Evolutionary conservation across 257 asterid species (phyloP).

Genomic region (Galeopsis tetrahit): DNA sequence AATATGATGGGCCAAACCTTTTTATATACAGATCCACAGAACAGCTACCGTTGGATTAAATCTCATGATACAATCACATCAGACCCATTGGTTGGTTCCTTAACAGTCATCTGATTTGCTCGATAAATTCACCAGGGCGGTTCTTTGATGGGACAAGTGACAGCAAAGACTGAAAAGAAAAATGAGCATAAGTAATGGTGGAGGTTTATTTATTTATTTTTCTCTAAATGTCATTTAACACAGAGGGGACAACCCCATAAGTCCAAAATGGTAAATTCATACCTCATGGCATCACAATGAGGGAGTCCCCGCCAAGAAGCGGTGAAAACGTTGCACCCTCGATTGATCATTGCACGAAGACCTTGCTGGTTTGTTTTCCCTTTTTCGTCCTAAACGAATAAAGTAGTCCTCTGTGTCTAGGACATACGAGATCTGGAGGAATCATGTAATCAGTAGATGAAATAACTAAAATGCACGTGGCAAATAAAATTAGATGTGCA

Average conservation of each 20-base stretch:
- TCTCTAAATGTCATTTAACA: not conserved
- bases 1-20: constrained; percentile 39
- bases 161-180: constrained; percentile 31
- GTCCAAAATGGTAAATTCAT: not conserved
- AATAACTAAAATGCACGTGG: not conserved
- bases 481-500: constrained; percentile 10
- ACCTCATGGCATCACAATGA: constrained; percentile 36
- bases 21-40: constrained; percentile 51
- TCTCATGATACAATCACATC: constrained; percentile 34
- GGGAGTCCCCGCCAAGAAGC: constrained; percentile 50
- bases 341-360: constrained; percentile 36
- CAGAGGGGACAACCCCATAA: not conserved
- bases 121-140: constrained; percentile 29
- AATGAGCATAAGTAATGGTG: not conserved
- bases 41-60: constrained; percentile 41
- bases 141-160: constrained; percentile 26
- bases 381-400: constrained; percentile 66
- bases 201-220: not conserved
- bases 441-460: constrained; percentile 13
- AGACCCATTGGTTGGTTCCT: constrained; percentile 26
- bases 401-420: constrained; percentile 96
- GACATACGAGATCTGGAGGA: constrained; percentile 80
- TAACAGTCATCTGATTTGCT: constrained; percentile 33
- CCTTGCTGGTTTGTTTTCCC: constrained; percentile 42
- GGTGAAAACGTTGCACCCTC: constrained; percentile 54